These are phyloP conservation scores for Fusarium goolgardi DNA, from an alignment of 2,329 filamentous ascomycete species.

Conservation along the genomic window DNA sequence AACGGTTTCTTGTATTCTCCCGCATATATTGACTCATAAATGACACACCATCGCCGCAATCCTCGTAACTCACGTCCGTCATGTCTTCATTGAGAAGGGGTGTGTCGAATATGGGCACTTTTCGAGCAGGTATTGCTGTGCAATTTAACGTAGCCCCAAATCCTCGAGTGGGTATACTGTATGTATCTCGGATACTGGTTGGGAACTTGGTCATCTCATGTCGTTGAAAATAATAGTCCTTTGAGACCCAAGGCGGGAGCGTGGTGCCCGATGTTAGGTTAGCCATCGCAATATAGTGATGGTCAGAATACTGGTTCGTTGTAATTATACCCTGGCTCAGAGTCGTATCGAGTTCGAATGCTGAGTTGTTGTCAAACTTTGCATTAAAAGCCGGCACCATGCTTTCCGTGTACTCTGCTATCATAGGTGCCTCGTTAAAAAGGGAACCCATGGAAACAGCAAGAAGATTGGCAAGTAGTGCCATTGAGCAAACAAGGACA, in stretches of 20 bases:
- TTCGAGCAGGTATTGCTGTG: neutral
- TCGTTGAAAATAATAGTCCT: constrained; percentile 60
- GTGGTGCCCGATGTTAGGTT: constrained; percentile 58
- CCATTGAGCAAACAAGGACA: constrained; percentile 58
- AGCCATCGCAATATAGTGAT: constrained; percentile 54
- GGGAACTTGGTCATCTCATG: constrained; percentile 42
- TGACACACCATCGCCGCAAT: neutral
- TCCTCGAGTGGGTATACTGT: constrained; percentile 23
- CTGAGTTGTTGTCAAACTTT: constrained; percentile 39
- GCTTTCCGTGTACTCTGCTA: constrained; percentile 7
- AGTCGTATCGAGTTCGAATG: neutral
- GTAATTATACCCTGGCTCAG: neutral
- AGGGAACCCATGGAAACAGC: constrained; percentile 64
- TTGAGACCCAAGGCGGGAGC: constrained; percentile 63
- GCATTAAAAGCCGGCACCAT: constrained; percentile 30
- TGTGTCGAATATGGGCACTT: constrained; percentile 1
- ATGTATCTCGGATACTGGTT: neutral
- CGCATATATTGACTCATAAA: neutral
- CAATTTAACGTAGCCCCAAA: constrained; percentile 47
- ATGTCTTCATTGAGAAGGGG: no score
- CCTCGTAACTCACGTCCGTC: no score
- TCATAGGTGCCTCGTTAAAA: constrained; percentile 54
- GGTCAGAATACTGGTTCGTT: constrained; percentile 37
- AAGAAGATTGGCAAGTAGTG: constrained; percentile 64
- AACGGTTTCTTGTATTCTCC: neutral